These are phyloP conservation scores for Zygnema cylindricum DNA, from an alignment of 139 green algal species.

Conservation along the genomic window DNA sequence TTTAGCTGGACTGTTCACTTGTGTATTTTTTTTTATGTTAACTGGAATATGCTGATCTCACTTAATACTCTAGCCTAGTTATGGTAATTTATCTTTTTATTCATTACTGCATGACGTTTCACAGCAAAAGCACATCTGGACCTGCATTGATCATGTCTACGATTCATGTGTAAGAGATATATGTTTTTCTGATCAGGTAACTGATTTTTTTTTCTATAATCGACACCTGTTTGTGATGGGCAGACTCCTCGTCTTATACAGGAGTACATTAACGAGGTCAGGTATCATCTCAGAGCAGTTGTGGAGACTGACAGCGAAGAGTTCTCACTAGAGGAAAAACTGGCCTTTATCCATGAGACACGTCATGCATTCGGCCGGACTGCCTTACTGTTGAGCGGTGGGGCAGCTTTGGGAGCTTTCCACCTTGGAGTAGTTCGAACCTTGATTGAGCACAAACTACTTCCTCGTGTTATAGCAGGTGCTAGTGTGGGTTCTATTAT, in stretches of 20 bases:
- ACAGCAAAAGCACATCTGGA: too few species aligned
- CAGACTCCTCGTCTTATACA: slow-evolving; percentile 79
- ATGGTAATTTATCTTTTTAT: too few species aligned
- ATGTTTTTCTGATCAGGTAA: too few species aligned
- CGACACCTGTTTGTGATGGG: neutral
- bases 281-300: slow-evolving; percentile 73
- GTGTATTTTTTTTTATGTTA: too few species aligned
- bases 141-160: too few species aligned
- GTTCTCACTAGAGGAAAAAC: slow-evolving; percentile 82
- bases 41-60: too few species aligned
- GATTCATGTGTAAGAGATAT: too few species aligned
- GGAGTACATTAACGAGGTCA: slow-evolving; percentile 93
- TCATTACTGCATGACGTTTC: too few species aligned
- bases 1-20: too few species aligned
- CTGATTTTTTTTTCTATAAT: neutral
- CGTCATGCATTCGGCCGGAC: slow-evolving; percentile 95
- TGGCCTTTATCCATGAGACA: slow-evolving; percentile 89
- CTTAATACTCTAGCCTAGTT: too few species aligned
- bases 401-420: slow-evolving; percentile 90
- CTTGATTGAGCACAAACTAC: slow-evolving; percentile 86
- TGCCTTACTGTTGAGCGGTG: slow-evolving; percentile 91
- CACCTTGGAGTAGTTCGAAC: slow-evolving; percentile 92
- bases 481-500: slow-evolving; percentile 85
- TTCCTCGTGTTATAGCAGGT: slow-evolving; percentile 92
- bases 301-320: slow-evolving; percentile 60